A percentile compares a stretch with the other conserved stretches of the same genome.
These are phyloP conservation scores for Rutstroemia sp. DNA, from an alignment of 2,329 filamentous ascomycete species.

Conservation along the genomic window DNA sequence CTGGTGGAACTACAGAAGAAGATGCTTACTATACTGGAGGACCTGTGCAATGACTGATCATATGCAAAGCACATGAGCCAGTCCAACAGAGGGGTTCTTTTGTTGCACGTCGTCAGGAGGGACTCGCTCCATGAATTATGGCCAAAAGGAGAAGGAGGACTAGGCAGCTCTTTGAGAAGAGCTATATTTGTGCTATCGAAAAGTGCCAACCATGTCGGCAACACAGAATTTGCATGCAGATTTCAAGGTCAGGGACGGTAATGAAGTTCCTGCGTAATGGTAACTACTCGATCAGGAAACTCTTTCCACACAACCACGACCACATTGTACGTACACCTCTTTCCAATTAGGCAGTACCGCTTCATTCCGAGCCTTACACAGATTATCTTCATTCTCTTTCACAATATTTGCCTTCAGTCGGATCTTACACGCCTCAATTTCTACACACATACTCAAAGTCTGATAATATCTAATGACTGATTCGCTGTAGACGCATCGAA, in stretches of 20 bases:
- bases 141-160: constrained; percentile 1
- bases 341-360: neutral
- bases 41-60: constrained; percentile 36
- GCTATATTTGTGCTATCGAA: neutral
- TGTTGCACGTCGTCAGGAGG: constrained; percentile 12
- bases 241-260: neutral
- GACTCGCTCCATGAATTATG: constrained; percentile 5
- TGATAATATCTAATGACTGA: neutral
- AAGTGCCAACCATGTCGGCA: neutral
- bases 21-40: constrained; percentile 43
- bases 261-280: neutral
- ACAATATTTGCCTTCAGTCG: neutral
- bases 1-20: constrained; percentile 37
- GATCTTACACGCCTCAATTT: neutral
- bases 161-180: neutral
- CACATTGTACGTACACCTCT: neutral
- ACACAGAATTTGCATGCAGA: neutral
- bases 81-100: constrained; percentile 1
- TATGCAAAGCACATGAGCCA: constrained; percentile 5
- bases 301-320: neutral
- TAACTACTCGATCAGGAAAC: neutral
- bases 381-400: neutral
- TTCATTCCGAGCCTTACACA: neutral
- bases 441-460: neutral
- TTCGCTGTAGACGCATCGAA: neutral